Percentiles rank a stretch among this genome's conserved stretches.
phyloP scores from a whole-genome alignment of 306 rosid species.

The Pyrus betulifolia region DNA sequence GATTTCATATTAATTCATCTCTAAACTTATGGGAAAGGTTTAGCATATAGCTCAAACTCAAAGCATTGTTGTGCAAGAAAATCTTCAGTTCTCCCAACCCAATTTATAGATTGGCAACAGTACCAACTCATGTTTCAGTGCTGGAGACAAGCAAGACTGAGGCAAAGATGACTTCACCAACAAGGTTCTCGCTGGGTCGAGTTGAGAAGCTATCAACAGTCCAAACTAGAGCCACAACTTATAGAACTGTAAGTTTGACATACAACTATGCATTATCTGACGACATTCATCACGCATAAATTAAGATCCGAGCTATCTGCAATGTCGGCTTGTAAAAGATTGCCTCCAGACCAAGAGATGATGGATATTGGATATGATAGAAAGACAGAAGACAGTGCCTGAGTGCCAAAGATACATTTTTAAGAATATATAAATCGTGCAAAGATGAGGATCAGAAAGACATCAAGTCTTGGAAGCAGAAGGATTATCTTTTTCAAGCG shows the following conservation, averaged over 20 bases:
- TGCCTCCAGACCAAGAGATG: neutral
- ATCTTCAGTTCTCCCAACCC: neutral
- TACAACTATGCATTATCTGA: conserved; percentile 13
- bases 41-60: neutral
- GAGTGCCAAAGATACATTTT: neutral
- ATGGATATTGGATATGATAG: neutral
- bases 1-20: neutral
- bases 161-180: neutral
- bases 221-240: neutral
- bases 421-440: neutral
- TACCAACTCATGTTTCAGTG: neutral
- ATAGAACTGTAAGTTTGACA: neutral
- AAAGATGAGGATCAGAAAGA: conserved; percentile 10
- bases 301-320: conserved; percentile 8
- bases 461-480: neutral
- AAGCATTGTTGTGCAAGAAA: conserved; percentile 2
- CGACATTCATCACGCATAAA: conserved; percentile 10
- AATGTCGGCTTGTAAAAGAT: neutral
- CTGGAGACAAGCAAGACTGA: neutral
- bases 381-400: neutral
- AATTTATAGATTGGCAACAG: neutral
- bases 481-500: neutral
- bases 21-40: neutral
- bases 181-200: neutral
- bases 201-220: neutral